Percentiles rank a stretch among this genome's conserved stretches.
Evolutionary conservation across 352 stramenopile species (phyloP).

Genomic region (Phytophthora rubi): DNA sequence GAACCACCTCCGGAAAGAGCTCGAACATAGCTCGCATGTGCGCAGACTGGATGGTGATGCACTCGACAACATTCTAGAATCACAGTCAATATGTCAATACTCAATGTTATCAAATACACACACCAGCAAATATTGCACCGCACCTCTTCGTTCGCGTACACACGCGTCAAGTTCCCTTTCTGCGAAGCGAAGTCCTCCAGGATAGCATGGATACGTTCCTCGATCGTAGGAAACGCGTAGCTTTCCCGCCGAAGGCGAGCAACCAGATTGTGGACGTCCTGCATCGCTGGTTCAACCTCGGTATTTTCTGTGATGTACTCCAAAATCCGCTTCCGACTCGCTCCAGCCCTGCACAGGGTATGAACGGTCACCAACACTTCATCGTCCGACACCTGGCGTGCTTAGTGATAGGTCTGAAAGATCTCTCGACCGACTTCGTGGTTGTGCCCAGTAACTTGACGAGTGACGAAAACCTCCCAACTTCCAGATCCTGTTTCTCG

Average conservation of each 20-base stretch:
- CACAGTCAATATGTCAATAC: too few species aligned
- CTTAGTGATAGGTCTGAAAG: conserved; percentile 13
- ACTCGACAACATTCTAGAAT: conserved; percentile 2
- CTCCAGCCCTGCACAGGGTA: conserved; percentile 1
- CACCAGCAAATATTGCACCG: too few species aligned
- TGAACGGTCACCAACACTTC: conserved; percentile 3
- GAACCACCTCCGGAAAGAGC: conserved; percentile 10
- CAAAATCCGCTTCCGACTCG: conserved; percentile 15
- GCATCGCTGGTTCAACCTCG: conserved; percentile 4
- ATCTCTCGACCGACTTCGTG: conserved; percentile 1
- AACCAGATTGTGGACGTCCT: conserved; percentile 16
- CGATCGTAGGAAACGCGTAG: conserved; percentile 12
- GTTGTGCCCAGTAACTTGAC: conserved; percentile 5
- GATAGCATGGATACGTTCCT: conserved; percentile 8
- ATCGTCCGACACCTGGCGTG: background rate
- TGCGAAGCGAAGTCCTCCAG: conserved; percentile 10
- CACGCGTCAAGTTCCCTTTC: background rate
- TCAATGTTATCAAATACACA: too few species aligned
- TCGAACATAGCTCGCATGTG: conserved; percentile 18
- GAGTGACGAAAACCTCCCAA: conserved; percentile 4
- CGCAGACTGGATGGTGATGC: conserved; percentile 3
- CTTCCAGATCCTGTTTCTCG: background rate
- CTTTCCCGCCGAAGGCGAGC: background rate
- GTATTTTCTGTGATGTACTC: conserved; percentile 14
- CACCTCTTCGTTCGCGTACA: conserved; percentile 11